Evolutionary conservation across 2,329 filamentous ascomycete species (phyloP).

Genomic region (Talaromyces sp.): DNA sequence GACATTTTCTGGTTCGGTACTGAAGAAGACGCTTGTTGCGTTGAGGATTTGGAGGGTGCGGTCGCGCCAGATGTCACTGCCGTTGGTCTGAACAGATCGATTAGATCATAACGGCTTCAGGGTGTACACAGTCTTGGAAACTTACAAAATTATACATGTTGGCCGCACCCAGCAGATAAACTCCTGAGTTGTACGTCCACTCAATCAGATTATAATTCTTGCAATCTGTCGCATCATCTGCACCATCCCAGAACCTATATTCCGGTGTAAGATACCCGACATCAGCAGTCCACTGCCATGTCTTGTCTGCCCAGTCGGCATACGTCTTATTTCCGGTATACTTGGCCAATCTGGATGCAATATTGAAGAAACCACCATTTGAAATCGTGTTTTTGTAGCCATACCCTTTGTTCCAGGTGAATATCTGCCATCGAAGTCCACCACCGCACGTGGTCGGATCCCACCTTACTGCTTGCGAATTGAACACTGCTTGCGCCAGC

Average conservation of each 20-base stretch:
- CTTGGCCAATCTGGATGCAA: slow-evolving; percentile 70
- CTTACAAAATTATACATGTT: slow-evolving; percentile 64
- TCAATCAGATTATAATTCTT: slow-evolving; percentile 58
- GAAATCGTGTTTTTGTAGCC: slow-evolving; percentile 79
- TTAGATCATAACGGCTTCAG: not conserved
- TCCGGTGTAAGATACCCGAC: slow-evolving; percentile 20
- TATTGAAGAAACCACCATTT: slow-evolving; percentile 79
- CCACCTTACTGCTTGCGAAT: slow-evolving; percentile 68
- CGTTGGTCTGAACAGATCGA: slow-evolving; percentile 25
- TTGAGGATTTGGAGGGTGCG: slow-evolving; percentile 17
- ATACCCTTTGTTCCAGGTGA: slow-evolving; percentile 70
- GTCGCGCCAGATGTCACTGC: slow-evolving; percentile 20
- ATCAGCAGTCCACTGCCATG: slow-evolving; percentile 59
- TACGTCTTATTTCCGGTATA: slow-evolving; percentile 64
- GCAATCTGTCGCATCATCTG: slow-evolving; percentile 57
- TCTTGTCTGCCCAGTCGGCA: slow-evolving; percentile 57
- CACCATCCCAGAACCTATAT: slow-evolving; percentile 20
- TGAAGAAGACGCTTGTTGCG: slow-evolving; percentile 18
- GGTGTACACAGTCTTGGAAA: slow-evolving; percentile 1
- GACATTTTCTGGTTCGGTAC: slow-evolving; percentile 27
- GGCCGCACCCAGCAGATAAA: slow-evolving; percentile 58
- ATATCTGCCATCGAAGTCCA: slow-evolving; percentile 80
- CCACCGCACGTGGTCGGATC: slow-evolving; percentile 64
- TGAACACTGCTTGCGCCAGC: slow-evolving; percentile 68
- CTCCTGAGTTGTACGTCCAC: slow-evolving; percentile 64